Evolutionary conservation across 192 early-diverging fungal genomes (phyloP), one percentile per base, ranked within the genome.

Genomic region (Coemansia sp.): DNA sequence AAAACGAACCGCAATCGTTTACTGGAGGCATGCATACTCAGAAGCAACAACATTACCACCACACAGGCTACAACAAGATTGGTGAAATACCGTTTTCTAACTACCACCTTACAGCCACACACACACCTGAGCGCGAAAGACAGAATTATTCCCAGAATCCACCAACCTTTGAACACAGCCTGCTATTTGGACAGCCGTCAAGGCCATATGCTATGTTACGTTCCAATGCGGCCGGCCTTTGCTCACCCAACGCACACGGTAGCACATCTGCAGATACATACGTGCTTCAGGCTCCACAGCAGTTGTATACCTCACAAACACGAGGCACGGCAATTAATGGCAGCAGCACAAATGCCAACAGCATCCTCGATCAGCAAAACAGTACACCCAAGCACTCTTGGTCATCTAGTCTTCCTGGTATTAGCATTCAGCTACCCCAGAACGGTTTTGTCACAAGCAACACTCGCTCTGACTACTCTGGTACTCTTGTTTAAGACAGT

Each of bases 31-130:
- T 67, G 0, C 51, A 36, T 4, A 6, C 26, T 37, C 65, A 40
- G 40, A 65, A 48, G 6, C 39, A 65, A 2, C 36, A 61, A 18
- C 59, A 37, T 18, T 39, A 40, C 12, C 42, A 46, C 26, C 65
- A 51, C 22, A 42, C 42, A 37, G 41, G 6, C 7, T 19, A 58
- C 6, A 45, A 32, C n/a, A 40, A 47, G 15, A 63, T 52, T 46
- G 62, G 22, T 10, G 26, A 62, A 2, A 18, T 55, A 3, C 63
- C 74, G 0, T 74, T 71, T 12, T 68, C 74, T 40, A 77, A 71
- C 57, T 82, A 82, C 45, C 71, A 75, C 6, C 16, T 74, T 22
- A 62, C 72, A 12, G 55, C 73, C 4, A 41, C 51, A 9, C 51
- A 26, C 51, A 26, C 21, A 54, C 26, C 15, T 12, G 51, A 54